These are phyloP conservation scores for Lagenidium giganteum DNA, from an alignment of 352 stramenopile species.

Conservation along the genomic window DNA sequence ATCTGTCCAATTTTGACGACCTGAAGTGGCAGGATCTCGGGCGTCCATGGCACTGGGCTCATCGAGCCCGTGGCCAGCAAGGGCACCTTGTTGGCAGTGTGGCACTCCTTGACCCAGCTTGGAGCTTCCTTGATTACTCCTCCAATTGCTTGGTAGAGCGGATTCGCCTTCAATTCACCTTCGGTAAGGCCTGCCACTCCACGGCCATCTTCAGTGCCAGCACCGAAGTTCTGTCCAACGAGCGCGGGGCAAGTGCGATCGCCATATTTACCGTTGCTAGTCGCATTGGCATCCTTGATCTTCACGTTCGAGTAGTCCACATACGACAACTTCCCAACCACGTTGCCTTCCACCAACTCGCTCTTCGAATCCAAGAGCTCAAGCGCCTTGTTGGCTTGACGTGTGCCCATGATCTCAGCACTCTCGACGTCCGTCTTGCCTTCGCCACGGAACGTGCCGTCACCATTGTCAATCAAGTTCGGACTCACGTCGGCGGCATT, in stretches of 20 bases:
- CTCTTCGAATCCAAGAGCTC: constrained; percentile 17
- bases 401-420: constrained; percentile 36
- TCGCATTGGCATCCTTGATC: constrained; percentile 18
- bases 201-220: constrained; percentile 43
- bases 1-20: constrained; percentile 50
- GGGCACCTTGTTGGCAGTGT: constrained; percentile 30
- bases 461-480: constrained; percentile 38
- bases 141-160: constrained; percentile 17
- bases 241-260: constrained; percentile 37
- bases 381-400: constrained; percentile 24
- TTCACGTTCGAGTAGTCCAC: constrained; percentile 41
- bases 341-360: constrained; percentile 20
- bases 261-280: constrained; percentile 18
- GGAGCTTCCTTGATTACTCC: constrained; percentile 24
- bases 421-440: constrained; percentile 26
- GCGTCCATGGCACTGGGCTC: constrained; percentile 31
- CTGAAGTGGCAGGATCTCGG: constrained; percentile 47
- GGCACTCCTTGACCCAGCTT: constrained; percentile 34
- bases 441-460: constrained; percentile 39
- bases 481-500: constrained; percentile 43
- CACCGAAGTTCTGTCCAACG: constrained; percentile 43
- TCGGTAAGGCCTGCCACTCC: constrained; percentile 26
- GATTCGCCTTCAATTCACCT: constrained; percentile 26
- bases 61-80: constrained; percentile 34
- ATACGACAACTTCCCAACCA: constrained; percentile 31